Conservation (phyloP, 2,329 filamentous ascomycete species). For the Aureobasidium sp. region DNA sequence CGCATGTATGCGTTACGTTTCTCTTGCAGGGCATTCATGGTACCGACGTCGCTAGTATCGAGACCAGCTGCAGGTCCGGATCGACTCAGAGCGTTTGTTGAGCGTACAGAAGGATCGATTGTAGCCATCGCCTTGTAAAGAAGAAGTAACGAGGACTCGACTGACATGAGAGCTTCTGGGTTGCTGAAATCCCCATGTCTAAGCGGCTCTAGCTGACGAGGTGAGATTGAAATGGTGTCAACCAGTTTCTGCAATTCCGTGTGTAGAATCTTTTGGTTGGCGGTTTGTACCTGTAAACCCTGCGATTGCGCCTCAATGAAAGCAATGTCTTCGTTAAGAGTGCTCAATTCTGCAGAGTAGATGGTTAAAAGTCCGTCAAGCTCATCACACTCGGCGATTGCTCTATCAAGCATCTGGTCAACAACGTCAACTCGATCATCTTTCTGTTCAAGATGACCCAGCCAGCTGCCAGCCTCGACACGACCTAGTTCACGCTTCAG, state of each 20-base stretch:
- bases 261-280: constrained; percentile 90
- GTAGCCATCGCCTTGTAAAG: constrained; percentile 90
- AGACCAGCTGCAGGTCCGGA: constrained; percentile 57
- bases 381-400: constrained; percentile 93
- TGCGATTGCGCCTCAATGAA: constrained; percentile 97
- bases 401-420: constrained; percentile 73
- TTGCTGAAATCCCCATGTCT: constrained; percentile 65
- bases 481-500: constrained; percentile 81
- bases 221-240: constrained; percentile 80
- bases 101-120: constrained; percentile 73
- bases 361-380: constrained; percentile 87
- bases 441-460: constrained; percentile 72
- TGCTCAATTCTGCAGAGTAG: constrained; percentile 90
- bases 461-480: constrained; percentile 86
- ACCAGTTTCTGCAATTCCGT: constrained; percentile 83
- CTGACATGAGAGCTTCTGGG: constrained; percentile 59
- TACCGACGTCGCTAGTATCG: constrained; percentile 57
- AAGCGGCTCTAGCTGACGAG: constrained; percentile 64
- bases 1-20: constrained; percentile 83
- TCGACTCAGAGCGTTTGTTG: constrained; percentile 36
- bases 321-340: constrained; percentile 86
- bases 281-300: constrained; percentile 91
- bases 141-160: constrained; percentile 67
- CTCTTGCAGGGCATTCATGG: constrained; percentile 89
- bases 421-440: constrained; percentile 85